Conservation (phyloP, 352 stramenopile species). For the Phytophthora vignae region DNA sequence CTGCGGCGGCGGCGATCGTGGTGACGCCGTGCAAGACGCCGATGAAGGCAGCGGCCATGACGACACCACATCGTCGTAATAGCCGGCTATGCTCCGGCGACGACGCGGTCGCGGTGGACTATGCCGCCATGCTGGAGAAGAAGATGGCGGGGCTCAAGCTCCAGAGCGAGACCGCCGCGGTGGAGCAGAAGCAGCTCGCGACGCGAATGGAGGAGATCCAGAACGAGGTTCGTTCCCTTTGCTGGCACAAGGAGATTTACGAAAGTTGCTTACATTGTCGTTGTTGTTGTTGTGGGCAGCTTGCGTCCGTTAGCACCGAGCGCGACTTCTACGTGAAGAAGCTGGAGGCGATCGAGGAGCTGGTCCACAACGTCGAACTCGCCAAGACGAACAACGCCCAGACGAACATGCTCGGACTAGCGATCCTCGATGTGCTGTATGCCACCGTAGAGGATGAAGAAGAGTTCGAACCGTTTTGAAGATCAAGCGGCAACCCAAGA, state of each 20-base stretch:
- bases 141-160: conserved; percentile 16
- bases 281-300: conserved; percentile 29
- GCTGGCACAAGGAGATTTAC: too few species aligned
- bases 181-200: conserved; percentile 4
- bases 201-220: neutral
- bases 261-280: neutral
- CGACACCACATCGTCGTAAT: neutral
- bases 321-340: conserved; percentile 99
- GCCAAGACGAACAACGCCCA: conserved; percentile 34
- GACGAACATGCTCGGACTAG: conserved; percentile 56
- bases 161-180: conserved; percentile 1
- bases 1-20: neutral
- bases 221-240: too few species aligned
- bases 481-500: neutral
- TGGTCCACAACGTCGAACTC: conserved; percentile 81
- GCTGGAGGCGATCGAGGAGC: conserved; percentile 95
- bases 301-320: conserved; percentile 88
- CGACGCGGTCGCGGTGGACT: neutral
- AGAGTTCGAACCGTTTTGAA: conserved; percentile 16
- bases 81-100: neutral
- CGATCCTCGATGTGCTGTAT: conserved; percentile 82
- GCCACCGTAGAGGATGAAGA: conserved; percentile 59
- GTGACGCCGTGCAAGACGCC: neutral
- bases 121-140: conserved; percentile 9
- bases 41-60: conserved; percentile 2